Conservation (phyloP, 495 filamentous ascomycete species). For the Aspergillus olivimuriae region DNA sequence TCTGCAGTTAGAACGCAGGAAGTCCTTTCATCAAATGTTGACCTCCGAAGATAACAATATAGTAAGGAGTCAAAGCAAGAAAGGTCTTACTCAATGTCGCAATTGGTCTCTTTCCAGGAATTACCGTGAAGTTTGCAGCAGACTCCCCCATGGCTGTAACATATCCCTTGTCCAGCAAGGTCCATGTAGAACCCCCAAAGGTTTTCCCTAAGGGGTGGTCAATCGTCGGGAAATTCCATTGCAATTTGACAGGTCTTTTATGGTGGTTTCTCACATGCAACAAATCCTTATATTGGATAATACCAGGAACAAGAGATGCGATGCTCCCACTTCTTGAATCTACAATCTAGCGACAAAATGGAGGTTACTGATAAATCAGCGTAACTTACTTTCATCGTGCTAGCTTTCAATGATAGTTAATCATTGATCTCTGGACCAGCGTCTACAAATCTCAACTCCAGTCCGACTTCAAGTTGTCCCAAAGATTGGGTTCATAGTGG, state of each 20-base stretch:
- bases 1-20: slow-evolving; percentile 48
- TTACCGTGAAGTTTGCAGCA: neutral
- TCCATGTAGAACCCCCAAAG: too few species aligned
- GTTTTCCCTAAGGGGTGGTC: neutral
- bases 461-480: too few species aligned
- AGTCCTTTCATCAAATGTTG: slow-evolving; percentile 56
- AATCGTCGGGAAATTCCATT: neutral
- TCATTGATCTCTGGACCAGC: neutral
- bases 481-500: too few species aligned
- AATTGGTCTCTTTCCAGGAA: slow-evolving; percentile 45
- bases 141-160: neutral
- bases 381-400: neutral
- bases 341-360: neutral
- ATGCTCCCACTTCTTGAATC: neutral
- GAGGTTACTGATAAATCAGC: neutral
- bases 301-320: neutral
- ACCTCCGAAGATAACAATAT: slow-evolving; percentile 56
- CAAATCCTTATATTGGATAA: neutral
- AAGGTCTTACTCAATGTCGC: slow-evolving; percentile 51
- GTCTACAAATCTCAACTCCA: neutral
- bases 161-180: neutral
- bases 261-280: neutral
- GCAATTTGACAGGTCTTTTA: neutral
- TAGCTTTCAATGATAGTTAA: neutral
- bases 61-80: slow-evolving; percentile 50